Evolutionary conservation across 371 early-diverging fungal species (phyloP).

Genomic region (Vairimorpha apis): DNA sequence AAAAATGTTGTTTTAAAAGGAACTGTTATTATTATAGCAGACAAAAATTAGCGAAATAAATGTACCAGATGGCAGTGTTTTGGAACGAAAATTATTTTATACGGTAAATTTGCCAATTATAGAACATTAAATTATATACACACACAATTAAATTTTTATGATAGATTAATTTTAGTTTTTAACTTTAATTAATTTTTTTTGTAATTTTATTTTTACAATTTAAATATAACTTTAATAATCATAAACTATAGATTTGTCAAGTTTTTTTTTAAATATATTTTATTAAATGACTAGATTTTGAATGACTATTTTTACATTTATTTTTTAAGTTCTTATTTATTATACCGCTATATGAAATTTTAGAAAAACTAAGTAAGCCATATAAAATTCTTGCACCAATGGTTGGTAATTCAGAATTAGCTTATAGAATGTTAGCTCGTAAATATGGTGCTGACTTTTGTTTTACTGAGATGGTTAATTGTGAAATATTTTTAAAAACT

Average conservation of each 20-base stretch:
- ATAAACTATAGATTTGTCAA: too few species aligned
- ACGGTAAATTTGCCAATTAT: slow-evolving; percentile 82
- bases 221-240: too few species aligned
- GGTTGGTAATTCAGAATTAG: slow-evolving; percentile 69
- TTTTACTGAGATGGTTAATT: slow-evolving; percentile 97
- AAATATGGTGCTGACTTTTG: slow-evolving; percentile 81
- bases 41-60: slow-evolving; percentile 84
- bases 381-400: slow-evolving; percentile 55
- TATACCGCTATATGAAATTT: slow-evolving; percentile 16
- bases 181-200: too few species aligned
- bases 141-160: too few species aligned
- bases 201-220: too few species aligned
- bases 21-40: slow-evolving; percentile 95
- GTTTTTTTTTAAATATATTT: too few species aligned
- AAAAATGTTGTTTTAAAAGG: slow-evolving; percentile 81
- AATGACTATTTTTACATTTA: too few species aligned
- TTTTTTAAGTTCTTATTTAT: too few species aligned
- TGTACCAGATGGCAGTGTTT: slow-evolving; percentile 89
- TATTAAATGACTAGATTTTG: too few species aligned
- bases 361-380: slow-evolving; percentile 34
- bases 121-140: slow-evolving; percentile 63
- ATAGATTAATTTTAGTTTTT: too few species aligned
- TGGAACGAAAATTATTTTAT: slow-evolving; percentile 92
- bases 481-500: slow-evolving; percentile 71
- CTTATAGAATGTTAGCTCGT: slow-evolving; percentile 82